These are phyloP conservation scores for Pichia manshurica DNA, from an alignment of 805 yeast genomes.

Conservation along the genomic window DNA sequence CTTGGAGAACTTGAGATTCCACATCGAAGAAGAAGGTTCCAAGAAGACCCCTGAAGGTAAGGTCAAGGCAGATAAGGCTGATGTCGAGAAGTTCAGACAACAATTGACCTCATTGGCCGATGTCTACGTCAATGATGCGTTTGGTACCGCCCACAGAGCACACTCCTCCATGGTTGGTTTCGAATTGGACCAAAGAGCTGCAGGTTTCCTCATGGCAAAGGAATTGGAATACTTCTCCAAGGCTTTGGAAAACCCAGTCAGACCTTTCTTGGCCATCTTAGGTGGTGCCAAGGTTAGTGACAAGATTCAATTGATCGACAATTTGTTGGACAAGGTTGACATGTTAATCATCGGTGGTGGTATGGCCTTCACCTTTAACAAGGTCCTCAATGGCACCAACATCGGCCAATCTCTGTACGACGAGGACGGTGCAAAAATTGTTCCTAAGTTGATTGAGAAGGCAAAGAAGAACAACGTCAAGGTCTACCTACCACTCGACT, in stretches of 20 bases:
- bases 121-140: slow-evolving; percentile 96
- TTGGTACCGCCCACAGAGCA: slow-evolving; percentile 99
- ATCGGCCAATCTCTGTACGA: slow-evolving; percentile 94
- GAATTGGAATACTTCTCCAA: slow-evolving; percentile 96
- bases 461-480: slow-evolving; percentile 95
- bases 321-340: slow-evolving; percentile 93
- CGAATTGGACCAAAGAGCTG: slow-evolving; percentile 91
- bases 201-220: slow-evolving; percentile 98
- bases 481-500: slow-evolving; percentile 91
- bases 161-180: slow-evolving; percentile 99
- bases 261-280: slow-evolving; percentile 97
- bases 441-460: slow-evolving; percentile 85
- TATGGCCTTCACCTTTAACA: slow-evolving; percentile 99
- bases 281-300: slow-evolving; percentile 99
- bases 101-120: slow-evolving; percentile 91
- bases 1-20: slow-evolving; percentile 97
- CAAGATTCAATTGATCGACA: slow-evolving; percentile 97
- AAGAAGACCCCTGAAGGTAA: slow-evolving; percentile 83
- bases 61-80: slow-evolving; percentile 84
- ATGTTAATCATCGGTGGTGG: slow-evolving; percentile 97
- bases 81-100: slow-evolving; percentile 81
- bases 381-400: slow-evolving; percentile 75
- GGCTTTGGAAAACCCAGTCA: slow-evolving; percentile 95
- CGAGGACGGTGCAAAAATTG: slow-evolving; percentile 92
- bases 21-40: slow-evolving; percentile 93